A percentile compares a stretch with the other conserved stretches of the same genome.
Conservation (phyloP, 2,329 filamentous ascomycete genomes). For the Calonectria pauciramosa region DNA sequence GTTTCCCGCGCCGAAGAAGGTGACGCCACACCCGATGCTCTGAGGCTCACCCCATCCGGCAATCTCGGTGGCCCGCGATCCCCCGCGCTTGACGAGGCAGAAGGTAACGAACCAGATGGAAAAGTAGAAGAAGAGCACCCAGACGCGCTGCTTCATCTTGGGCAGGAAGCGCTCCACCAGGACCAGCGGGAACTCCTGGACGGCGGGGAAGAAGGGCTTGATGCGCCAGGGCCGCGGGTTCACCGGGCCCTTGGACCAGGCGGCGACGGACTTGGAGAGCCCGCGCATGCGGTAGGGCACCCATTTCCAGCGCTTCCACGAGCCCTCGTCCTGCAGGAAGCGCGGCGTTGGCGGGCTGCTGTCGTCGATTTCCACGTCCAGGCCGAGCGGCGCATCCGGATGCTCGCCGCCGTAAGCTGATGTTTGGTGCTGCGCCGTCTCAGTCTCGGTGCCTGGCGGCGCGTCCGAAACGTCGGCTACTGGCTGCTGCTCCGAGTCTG, state of each 20-base stretch:
- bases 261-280: conserved; percentile 55
- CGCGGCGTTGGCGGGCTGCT: conserved; percentile 66
- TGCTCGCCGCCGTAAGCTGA: conserved; percentile 46
- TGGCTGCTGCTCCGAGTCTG: conserved; percentile 49
- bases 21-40: conserved; percentile 75
- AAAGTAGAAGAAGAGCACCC: conserved; percentile 71
- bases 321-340: conserved; percentile 69
- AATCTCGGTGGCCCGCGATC: conserved; percentile 71
- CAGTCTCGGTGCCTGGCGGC: conserved; percentile 38
- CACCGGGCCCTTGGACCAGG: conserved; percentile 70
- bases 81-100: conserved; percentile 75
- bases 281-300: conserved; percentile 69
- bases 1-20: conserved; percentile 80
- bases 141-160: conserved; percentile 69
- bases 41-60: conserved; percentile 76
- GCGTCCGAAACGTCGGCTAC: conserved; percentile 43
- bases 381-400: conserved; percentile 59
- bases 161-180: conserved; percentile 75
- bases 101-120: conserved; percentile 79
- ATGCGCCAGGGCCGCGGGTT: conserved; percentile 64
- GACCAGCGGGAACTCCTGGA: conserved; percentile 77
- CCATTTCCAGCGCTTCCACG: conserved; percentile 67
- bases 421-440: conserved; percentile 30
- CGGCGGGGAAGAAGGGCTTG: conserved; percentile 71
- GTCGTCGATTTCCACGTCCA: conserved; percentile 58